phyloP scores from a whole-genome alignment of 2,329 filamentous ascomycete species.

The Xylaria sp. region DNA sequence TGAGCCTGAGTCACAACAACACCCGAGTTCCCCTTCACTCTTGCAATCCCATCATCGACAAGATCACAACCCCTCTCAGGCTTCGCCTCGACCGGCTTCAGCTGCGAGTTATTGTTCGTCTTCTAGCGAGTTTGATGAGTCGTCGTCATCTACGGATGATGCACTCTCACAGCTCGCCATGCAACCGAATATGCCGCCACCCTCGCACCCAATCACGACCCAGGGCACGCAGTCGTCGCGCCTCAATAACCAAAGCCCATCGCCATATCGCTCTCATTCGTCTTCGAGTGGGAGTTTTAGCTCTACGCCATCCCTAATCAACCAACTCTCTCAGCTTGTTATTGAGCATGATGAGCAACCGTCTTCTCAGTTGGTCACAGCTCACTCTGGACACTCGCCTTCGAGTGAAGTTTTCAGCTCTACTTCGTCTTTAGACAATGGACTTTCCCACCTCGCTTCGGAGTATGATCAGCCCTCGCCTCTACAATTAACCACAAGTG shows the following conservation, averaged over 20 bases:
- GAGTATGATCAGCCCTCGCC: conserved; percentile 11
- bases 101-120: conserved; percentile 34
- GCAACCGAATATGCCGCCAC: conserved; percentile 26
- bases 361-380: conserved; percentile 12
- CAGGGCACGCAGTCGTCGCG: conserved; percentile 27
- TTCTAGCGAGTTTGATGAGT: conserved; percentile 33
- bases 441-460: conserved; percentile 27
- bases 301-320: conserved; percentile 28
- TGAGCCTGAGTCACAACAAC: conserved; percentile 35
- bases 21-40: conserved; percentile 29
- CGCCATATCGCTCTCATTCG: conserved; percentile 23
- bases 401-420: conserved; percentile 27
- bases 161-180: conserved; percentile 24
- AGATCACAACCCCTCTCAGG: conserved; percentile 1
- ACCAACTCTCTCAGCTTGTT: conserved; percentile 26
- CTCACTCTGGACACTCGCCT: conserved; percentile 25
- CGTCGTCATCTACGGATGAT: conserved; percentile 29
- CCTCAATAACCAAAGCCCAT: conserved; percentile 28
- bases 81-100: conserved; percentile 30
- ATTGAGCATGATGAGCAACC: conserved; percentile 18
- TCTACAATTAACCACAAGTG: neutral
- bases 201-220: conserved; percentile 37
- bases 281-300: conserved; percentile 27
- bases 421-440: conserved; percentile 26
- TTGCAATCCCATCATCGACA: conserved; percentile 24